phyloP scores from a whole-genome alignment of 768 basidiomycete species.

The Lactarius hengduanensis region DNA sequence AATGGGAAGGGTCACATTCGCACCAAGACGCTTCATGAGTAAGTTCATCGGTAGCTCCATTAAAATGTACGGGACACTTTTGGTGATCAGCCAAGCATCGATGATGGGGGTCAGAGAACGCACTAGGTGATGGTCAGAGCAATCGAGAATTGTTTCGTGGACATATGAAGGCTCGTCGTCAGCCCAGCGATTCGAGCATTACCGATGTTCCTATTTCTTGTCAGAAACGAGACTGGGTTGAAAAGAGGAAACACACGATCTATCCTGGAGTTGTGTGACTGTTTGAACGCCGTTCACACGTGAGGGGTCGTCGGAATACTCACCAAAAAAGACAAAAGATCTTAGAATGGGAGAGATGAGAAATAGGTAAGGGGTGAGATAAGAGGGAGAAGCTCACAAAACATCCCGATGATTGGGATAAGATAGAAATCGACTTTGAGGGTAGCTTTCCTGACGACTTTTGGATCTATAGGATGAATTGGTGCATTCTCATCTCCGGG shows the following conservation, averaged over 20 bases:
- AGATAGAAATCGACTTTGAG: conserved; percentile 18
- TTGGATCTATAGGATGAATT: conserved; percentile 19
- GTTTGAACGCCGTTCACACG: not conserved
- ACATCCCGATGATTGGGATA: conserved; percentile 5
- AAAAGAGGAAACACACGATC: conserved; percentile 12
- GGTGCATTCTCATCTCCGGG: not conserved
- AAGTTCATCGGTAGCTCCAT: conserved; percentile 34
- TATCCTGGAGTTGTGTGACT: conserved; percentile 3
- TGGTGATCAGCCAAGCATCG: conserved; percentile 27
- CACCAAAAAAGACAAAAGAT: conserved; percentile 22
- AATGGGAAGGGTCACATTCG: conserved; percentile 58
- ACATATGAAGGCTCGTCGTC: conserved; percentile 34
- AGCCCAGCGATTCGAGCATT: conserved; percentile 37
- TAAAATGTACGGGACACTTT: conserved; percentile 32
- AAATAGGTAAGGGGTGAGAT: not conserved
- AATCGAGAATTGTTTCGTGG: conserved; percentile 9
- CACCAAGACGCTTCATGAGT: conserved; percentile 44
- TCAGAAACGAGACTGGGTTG: not conserved
- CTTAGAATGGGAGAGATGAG: conserved; percentile 1
- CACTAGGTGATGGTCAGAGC: conserved; percentile 25
- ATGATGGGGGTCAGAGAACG: not conserved
- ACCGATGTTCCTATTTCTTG: conserved; percentile 27
- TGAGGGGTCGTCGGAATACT: not conserved
- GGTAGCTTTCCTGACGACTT: conserved; percentile 5
- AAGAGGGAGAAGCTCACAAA: conserved; percentile 7